Evolutionary conservation across 2,329 filamentous ascomycete species (phyloP), one percentile per base, ranked within the genome.

Genomic region (Drechslera avenae): DNA sequence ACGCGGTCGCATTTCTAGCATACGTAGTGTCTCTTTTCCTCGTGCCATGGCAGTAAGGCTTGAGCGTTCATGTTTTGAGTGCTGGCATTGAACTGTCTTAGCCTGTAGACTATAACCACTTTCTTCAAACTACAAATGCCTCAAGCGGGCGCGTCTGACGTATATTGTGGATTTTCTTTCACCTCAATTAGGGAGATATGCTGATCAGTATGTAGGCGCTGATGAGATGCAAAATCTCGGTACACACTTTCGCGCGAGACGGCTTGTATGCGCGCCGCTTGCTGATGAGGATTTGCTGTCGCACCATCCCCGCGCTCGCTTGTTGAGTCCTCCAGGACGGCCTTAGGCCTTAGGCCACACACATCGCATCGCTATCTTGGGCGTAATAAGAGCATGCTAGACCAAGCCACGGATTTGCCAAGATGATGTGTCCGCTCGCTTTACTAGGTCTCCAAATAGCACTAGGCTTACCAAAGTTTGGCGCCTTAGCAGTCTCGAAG

Each of bases 351-450:
- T 33, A 19, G 26, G 23, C 33, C 23, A 43, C 42, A 50, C 23
- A 14, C 40, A 40, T 39, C 36, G 42, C 39, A 42, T 10, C 7
- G 16, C 26, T 32, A 46, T 36, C 32, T 40, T 51, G 19, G 36
- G 26, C 26, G 26, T 13, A 28, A 28, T 8, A 45, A 33, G 19
- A 40, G 31, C 28, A 39, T 40, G 46, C 45, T 49, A 32, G 33
- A 28, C 44, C 28, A 34, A 40, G 33, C 36, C 30, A 39, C 34
- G 6, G 3, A 46, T 35, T 42, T 37, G 52, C 52, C 52, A 40
- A 52, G 48, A 17, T 19, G 26, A 48, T 34, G 35, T 32, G 21
- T 23, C 31, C 34, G 39, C 18, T 23, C 33, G n/a, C 19, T 28
- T 18, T 33, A 31, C 32, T 39, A 28, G 26, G 12, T 26, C 28